A percentile compares a stretch with the other conserved stretches of the same genome.
These are phyloP conservation scores for Lantana camara DNA, from an alignment of 257 asterid species.

Conservation along the genomic window DNA sequence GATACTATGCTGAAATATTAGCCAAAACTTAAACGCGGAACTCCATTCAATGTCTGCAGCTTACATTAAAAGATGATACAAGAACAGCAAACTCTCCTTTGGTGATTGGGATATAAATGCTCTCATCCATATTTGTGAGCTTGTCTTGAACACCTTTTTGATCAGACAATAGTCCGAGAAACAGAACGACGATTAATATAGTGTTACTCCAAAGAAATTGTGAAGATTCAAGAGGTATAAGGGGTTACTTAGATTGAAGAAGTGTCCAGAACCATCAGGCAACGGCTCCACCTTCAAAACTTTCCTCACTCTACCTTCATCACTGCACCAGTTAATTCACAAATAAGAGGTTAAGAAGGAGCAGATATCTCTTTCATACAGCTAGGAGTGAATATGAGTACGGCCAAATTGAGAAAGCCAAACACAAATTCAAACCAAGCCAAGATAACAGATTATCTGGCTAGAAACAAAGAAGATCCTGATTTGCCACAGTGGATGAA, in stretches of 20 bases:
- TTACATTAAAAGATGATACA: slow-evolving; percentile 77
- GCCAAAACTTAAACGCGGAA: too few relatives aligned
- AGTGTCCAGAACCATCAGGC: slow-evolving; percentile 99
- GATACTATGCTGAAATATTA: slow-evolving; percentile 3
- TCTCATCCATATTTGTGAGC: slow-evolving; percentile 81
- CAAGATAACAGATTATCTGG: background rate
- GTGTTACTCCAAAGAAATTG: background rate
- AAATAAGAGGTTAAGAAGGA: background rate
- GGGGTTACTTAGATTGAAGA: slow-evolving; percentile 84
- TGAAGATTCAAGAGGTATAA: slow-evolving; percentile 25
- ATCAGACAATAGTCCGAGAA: slow-evolving; percentile 30
- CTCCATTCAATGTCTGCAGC: slow-evolving; percentile 31
- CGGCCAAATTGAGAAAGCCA: slow-evolving; percentile 1
- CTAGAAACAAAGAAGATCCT: background rate
- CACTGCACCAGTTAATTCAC: slow-evolving; percentile 55
- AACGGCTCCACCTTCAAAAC: slow-evolving; percentile 95
- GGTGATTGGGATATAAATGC: slow-evolving; percentile 79
- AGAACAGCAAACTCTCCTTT: slow-evolving; percentile 91
- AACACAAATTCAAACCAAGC: background rate
- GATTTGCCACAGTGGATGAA: background rate
- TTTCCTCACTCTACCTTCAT: slow-evolving; percentile 94
- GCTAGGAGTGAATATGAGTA: background rate
- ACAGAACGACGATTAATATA: slow-evolving; percentile 12
- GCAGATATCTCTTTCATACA: background rate
- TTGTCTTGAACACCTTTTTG: slow-evolving; percentile 92